Base-by-base conservation (phyloP, 2,329 filamentous ascomycete genomes). In the Trichophyton equinum region DNA sequence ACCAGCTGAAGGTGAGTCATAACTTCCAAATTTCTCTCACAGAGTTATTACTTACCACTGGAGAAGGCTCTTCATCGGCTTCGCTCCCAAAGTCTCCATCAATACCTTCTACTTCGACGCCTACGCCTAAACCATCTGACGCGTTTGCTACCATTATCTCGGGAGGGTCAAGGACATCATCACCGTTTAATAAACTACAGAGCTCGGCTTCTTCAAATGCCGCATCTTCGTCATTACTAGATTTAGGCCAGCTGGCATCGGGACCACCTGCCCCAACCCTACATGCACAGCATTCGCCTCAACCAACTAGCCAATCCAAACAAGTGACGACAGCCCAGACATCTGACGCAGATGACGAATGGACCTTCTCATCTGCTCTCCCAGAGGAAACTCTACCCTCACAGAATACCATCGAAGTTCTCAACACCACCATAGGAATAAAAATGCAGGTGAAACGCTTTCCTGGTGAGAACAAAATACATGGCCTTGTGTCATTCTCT, bases 311-410 rank as follows among this genome's bases (percentile, higher is more conserved):
- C 65, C 68, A 65, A 61, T 65, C 68, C 53, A 69, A 36, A 20
- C 25, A 55, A 55, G 15, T n/a, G 13, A 30, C 15, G 7, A 8
- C 27, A 18, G 15, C 4, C 6, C 51, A 76, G 6, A 78, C 77
- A 33, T 63, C 71, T 5, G 66, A 72, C 58, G 84, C 88, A 53
- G 92, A 96, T 58, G 92, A 97, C 65, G 92, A 97, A 69, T 97
- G 92, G 91, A 88, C 85, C 25, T 97, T 97, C 72, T 85, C 89
- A 2, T 97, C 92, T 0, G 86, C 92, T 0, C 79, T 96, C 13
- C 92, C 92, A 2, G 79, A 83, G 62, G 74, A 30, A 74, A 68
- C 74, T 63, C 80, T 83, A 38, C 84, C 85, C 1, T 79, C 75
- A 59, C 81, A 83, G 58, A 83, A 89, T 65, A 82, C 83, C 56